Percentiles rank a stretch among this genome's conserved stretches.
Conservation (phyloP, 495 filamentous ascomycete species). For the Thermochaetoides thermophila region DNA sequence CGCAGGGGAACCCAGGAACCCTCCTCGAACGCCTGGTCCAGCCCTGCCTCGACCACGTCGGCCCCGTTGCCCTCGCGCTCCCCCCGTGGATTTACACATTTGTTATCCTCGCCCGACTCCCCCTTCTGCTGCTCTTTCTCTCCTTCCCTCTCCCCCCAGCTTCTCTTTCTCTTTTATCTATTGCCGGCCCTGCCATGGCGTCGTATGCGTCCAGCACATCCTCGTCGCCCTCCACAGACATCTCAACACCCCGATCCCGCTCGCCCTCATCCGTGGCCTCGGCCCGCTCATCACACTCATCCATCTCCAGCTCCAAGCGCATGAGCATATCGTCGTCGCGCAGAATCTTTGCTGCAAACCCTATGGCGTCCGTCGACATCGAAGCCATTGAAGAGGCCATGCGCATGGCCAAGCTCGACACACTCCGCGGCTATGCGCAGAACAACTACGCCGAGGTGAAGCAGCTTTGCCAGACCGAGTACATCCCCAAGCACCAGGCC, state of each 20-base stretch:
- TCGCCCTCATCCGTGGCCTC: slow-evolving; percentile 32
- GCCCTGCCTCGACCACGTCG: slow-evolving; percentile 7
- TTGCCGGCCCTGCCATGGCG: slow-evolving; percentile 35
- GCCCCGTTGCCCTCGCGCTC: slow-evolving; percentile 4
- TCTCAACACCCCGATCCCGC: slow-evolving; percentile 38
- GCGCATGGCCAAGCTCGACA: slow-evolving; percentile 38
- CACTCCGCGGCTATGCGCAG: slow-evolving; percentile 36
- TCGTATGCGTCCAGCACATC: slow-evolving; percentile 29
- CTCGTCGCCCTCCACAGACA: slow-evolving; percentile 29
- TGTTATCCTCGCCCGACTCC: slow-evolving; percentile 8
- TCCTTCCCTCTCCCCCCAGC: slow-evolving; percentile 8
- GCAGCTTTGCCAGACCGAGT: slow-evolving; percentile 35
- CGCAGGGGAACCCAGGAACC: slow-evolving; percentile 7
- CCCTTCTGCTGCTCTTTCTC: slow-evolving; percentile 9
- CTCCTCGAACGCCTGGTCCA: slow-evolving; percentile 9
- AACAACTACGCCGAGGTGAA: slow-evolving; percentile 36
- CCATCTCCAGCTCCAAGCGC: slow-evolving; percentile 35
- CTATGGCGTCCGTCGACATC: slow-evolving; percentile 38
- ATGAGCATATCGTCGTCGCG: slow-evolving; percentile 35
- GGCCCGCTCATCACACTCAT: slow-evolving; percentile 36
- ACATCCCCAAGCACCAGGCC: slow-evolving; percentile 30
- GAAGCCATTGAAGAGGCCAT: slow-evolving; percentile 37
- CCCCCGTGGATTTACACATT: slow-evolving; percentile 13
- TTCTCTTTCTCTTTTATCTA: no score
- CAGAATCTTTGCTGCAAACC: slow-evolving; percentile 36